These are phyloP conservation scores for Cyclanthera cordifolia DNA, from an alignment of 306 rosid genomes.

Conservation along the genomic window DNA sequence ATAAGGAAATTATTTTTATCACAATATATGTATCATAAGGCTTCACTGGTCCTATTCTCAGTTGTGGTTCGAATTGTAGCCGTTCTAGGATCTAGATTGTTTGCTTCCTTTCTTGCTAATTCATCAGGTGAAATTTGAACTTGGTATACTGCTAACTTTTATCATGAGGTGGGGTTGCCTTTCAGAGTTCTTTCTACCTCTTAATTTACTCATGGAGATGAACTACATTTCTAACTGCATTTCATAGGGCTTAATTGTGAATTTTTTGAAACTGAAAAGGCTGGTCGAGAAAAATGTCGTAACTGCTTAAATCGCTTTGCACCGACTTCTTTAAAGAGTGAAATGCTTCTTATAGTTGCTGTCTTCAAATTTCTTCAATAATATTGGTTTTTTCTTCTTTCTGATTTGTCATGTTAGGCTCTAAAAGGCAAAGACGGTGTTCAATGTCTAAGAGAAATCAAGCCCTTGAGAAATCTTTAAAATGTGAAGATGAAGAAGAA, in stretches of 20 bases:
- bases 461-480: conserved; percentile 12
- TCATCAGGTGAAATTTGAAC: neutral
- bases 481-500: too few species aligned
- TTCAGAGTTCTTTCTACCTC: neutral
- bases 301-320: neutral
- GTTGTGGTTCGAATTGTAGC: neutral
- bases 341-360: neutral
- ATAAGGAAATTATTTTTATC: neutral
- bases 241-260: neutral
- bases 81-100: neutral
- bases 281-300: neutral
- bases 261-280: neutral
- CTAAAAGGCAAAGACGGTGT: conserved; percentile 7
- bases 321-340: neutral
- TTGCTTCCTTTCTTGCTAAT: neutral
- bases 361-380: neutral
- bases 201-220: neutral
- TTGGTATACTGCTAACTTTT: neutral
- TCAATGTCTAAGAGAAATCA: neutral
- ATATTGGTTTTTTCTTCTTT: neutral
- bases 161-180: neutral
- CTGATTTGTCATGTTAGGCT: neutral
- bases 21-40: neutral
- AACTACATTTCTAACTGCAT: neutral
- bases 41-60: neutral